Evolutionary conservation across 768 basidiomycete genomes (phyloP).

Genomic region (Trametes elegans): DNA sequence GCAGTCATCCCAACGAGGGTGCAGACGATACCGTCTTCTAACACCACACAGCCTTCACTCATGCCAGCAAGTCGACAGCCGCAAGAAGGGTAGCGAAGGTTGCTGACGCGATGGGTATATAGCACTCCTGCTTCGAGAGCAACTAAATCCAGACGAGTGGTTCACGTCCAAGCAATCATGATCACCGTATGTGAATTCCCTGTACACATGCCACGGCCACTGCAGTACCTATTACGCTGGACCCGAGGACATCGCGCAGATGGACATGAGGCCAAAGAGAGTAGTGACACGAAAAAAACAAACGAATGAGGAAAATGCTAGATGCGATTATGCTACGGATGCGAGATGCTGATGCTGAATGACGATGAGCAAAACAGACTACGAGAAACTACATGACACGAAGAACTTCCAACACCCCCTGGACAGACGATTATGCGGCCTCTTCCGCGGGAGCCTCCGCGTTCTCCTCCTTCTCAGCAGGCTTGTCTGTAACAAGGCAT

Average conservation of each 20-base stretch:
- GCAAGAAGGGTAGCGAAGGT: too few species aligned
- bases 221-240: conserved; percentile 1
- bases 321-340: conserved; percentile 29
- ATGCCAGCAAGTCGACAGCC: too few species aligned
- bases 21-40: too few species aligned
- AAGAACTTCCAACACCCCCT: conserved; percentile 11
- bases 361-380: conserved; percentile 23
- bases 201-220: conserved; percentile 12
- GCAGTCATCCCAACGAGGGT: too few species aligned
- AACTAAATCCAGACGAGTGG: too few species aligned
- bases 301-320: conserved; percentile 16
- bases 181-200: conserved; percentile 8
- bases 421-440: conserved; percentile 16
- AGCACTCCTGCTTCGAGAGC: too few species aligned
- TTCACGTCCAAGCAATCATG: not conserved
- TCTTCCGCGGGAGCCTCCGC: conserved; percentile 65
- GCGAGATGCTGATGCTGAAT: conserved; percentile 24
- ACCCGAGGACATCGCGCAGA: conserved; percentile 7
- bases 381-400: conserved; percentile 22
- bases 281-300: conserved; percentile 12
- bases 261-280: conserved; percentile 5
- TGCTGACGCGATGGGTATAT: too few species aligned
- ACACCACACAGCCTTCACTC: too few species aligned
- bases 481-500: conserved; percentile 57
- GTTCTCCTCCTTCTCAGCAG: conserved; percentile 69